Base-by-base conservation (phyloP, 225 moss, liverwort and hornwort genomes). In the Pseudoscleropodium purum region DNA sequence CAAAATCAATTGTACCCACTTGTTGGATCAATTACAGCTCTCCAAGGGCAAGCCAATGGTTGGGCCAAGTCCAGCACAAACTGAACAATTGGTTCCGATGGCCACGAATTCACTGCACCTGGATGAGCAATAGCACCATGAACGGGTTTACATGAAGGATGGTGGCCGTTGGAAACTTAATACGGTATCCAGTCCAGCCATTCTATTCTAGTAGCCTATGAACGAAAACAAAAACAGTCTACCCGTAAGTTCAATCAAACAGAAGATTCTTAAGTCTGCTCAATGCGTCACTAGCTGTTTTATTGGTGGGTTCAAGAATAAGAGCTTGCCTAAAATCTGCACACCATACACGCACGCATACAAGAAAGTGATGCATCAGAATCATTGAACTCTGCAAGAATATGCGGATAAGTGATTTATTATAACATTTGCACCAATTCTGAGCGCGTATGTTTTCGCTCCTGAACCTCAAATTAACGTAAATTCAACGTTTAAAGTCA, bases 321-420 rank as follows among this genome's bases (percentile, higher is more conserved):
- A 97, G 99, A 93, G 97, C 99, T 94, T 97, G 97, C 92, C 94
- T 97, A 96, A 98, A 98, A 97, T 98, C 98, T 98, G 98, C 97
- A 97, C 94, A 98, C 79, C 87, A 94, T 86, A 88, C 90, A 92
- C 94, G 91, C 90, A 92, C 94, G 91, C 91, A 87, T 93, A 92
- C 96, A 95, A 60, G 75, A 65, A 67, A 87, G 39, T 56, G 81
- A 87, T 51, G 81, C 75, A 92, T 92, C 92, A 92, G 89, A 90
- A 90, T 84, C 81, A 89, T 39, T 80, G 54, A 47, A 78, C 75
- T 80, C 84, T 82, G 82, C 56, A 37, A 82, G 37, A 61, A 75
- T 57, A 29, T 68, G 51, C 36, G 83, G 56, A 52, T 49, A 39
- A 63, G 78, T 72, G 65, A 80, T 75, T 52, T 59, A 60, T 75